These are phyloP conservation scores for Lepidium campestre DNA, from an alignment of 441 rosid species.

Conservation along the genomic window DNA sequence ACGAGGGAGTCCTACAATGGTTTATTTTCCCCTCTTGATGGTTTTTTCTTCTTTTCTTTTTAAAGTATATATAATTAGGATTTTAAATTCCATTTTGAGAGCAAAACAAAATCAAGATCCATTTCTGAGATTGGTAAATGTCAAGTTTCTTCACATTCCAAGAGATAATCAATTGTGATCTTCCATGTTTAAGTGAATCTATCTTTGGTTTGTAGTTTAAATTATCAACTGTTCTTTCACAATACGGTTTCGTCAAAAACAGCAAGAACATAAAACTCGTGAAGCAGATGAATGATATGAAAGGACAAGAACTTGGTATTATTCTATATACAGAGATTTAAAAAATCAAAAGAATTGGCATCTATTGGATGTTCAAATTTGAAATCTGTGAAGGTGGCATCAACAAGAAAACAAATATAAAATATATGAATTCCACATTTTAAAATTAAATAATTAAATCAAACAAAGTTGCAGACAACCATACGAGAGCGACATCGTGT, in stretches of 20 bases:
- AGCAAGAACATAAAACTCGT: neutral
- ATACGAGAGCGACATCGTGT: neutral
- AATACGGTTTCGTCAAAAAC: neutral
- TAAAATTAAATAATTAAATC: neutral
- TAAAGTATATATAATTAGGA: slow-evolving; percentile 21
- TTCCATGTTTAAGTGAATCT: slow-evolving; percentile 10
- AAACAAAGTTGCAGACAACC: neutral
- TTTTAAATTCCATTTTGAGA: slow-evolving; percentile 12
- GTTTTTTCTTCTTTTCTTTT: neutral
- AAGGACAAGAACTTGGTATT: neutral
- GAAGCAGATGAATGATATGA: neutral
- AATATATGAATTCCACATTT: neutral
- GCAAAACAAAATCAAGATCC: slow-evolving; percentile 8
- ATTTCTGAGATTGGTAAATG: slow-evolving; percentile 19
- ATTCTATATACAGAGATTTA: too few species aligned
- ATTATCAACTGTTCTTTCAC: neutral
- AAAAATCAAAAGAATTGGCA: neutral
- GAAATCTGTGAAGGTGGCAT: neutral
- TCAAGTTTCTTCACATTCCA: slow-evolving; percentile 25
- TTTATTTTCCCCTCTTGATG: slow-evolving; percentile 20
- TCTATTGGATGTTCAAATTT: neutral
- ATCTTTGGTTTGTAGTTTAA: neutral
- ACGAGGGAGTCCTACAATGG: slow-evolving; percentile 19
- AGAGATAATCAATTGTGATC: slow-evolving; percentile 22
- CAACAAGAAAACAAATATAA: neutral